phyloP scores from a whole-genome alignment of 2,329 filamentous ascomycete genomes.

The Alternaria hordeiaustralica region DNA sequence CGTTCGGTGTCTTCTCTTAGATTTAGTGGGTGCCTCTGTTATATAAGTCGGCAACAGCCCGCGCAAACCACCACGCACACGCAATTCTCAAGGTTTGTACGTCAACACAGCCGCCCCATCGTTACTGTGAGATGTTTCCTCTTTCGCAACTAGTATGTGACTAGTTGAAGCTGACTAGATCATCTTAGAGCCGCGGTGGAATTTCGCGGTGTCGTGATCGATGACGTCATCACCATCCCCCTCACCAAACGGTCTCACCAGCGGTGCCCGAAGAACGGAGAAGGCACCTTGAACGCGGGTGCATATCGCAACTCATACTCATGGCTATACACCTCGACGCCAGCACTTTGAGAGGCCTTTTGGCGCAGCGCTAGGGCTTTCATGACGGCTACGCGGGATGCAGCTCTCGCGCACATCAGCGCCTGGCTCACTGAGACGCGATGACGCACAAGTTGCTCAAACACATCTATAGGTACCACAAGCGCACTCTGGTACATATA shows the following conservation, averaged over 20 bases:
- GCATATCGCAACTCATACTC: background rate
- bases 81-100: background rate
- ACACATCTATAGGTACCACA: background rate
- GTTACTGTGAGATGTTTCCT: background rate
- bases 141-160: background rate
- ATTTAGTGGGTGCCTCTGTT: accelerated
- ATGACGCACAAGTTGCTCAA: background rate
- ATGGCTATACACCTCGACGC: background rate
- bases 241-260: background rate
- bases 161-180: accelerated
- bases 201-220: no score
- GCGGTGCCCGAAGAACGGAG: background rate
- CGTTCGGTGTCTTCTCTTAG: background rate
- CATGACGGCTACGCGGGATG: background rate
- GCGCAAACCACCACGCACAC: background rate
- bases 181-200: background rate
- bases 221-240: background rate
- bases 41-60: background rate
- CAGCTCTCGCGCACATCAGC: background rate
- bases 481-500: accelerated
- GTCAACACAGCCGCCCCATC: background rate
- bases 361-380: accelerated
- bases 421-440: background rate
- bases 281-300: background rate
- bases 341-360: background rate